phyloP scores from a whole-genome alignment of 1,284 basidiomycete genomes.

The Marasmius fiardii region DNA sequence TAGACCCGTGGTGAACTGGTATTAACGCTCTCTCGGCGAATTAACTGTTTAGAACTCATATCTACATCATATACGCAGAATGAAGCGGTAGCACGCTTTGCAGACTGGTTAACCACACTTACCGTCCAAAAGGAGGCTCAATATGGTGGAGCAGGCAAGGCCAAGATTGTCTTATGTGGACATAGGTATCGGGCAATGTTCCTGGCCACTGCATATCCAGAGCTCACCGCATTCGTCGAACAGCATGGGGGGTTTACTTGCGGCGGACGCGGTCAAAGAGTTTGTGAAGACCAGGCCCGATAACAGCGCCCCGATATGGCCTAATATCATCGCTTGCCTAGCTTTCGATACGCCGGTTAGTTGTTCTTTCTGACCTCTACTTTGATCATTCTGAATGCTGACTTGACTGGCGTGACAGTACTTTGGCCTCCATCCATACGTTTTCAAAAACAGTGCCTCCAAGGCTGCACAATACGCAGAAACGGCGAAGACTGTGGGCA shows the following conservation, averaged over 20 bases:
- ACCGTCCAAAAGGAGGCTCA: conserved; percentile 79
- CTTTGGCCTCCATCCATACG: conserved; percentile 80
- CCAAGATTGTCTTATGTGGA: conserved; percentile 84
- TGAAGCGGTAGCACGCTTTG: conserved; percentile 78
- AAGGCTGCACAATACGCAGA: conserved; percentile 75
- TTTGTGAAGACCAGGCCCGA: conserved; percentile 68
- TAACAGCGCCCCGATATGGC: conserved; percentile 71
- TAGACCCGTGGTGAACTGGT: conserved; percentile 88
- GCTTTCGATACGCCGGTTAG: conserved; percentile 91
- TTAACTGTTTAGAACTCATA: conserved; percentile 3
- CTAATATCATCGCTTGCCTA: conserved; percentile 74
- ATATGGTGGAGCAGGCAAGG: conserved; percentile 70
- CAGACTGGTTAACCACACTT: conserved; percentile 85
- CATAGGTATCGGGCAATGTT: conserved; percentile 69
- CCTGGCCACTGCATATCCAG: neutral
- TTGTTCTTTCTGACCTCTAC: conserved; percentile 9
- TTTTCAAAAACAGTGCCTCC: conserved; percentile 83
- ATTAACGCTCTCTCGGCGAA: conserved; percentile 24
- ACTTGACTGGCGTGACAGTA: conserved; percentile 45
- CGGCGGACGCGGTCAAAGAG: conserved; percentile 79
- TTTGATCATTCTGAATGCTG: conserved; percentile 7
- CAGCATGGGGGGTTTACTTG: conserved; percentile 89
- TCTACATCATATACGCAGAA: conserved; percentile 39
- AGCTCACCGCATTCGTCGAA: neutral
- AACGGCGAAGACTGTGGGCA: conserved; percentile 59